Conservation (phyloP, 2,329 filamentous ascomycete genomes). For the Fusarium zealandicum region DNA sequence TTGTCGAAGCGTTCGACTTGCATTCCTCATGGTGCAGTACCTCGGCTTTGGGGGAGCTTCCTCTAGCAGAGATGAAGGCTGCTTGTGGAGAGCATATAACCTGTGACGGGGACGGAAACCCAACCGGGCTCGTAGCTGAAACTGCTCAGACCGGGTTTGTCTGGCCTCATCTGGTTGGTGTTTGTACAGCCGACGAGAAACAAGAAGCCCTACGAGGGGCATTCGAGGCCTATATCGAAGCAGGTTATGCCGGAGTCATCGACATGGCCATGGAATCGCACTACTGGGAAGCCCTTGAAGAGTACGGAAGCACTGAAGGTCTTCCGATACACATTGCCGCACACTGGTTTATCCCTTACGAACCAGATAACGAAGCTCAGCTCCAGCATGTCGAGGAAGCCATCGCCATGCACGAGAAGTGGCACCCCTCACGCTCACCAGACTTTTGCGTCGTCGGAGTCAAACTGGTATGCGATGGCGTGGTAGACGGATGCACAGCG, state of each 20-base stretch:
- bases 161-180: constrained; percentile 55
- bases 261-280: constrained; percentile 63
- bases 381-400: constrained; percentile 54
- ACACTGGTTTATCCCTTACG: constrained; percentile 53
- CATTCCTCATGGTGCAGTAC: constrained; percentile 61
- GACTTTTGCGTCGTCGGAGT: constrained; percentile 61
- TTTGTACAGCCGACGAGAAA: constrained; percentile 52
- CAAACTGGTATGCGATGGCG: constrained; percentile 71
- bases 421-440: constrained; percentile 36
- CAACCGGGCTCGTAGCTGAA: constrained; percentile 56
- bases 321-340: constrained; percentile 55
- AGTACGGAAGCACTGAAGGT: constrained; percentile 43
- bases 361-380: constrained; percentile 45
- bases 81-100: constrained; percentile 55
- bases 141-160: constrained; percentile 54
- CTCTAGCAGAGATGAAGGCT: constrained; percentile 49
- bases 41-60: constrained; percentile 55
- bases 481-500: constrained; percentile 71
- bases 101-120: constrained; percentile 52
- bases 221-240: constrained; percentile 53
- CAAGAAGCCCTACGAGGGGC: constrained; percentile 52
- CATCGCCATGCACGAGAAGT: constrained; percentile 48
- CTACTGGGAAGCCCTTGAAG: constrained; percentile 53
- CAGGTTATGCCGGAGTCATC: constrained; percentile 58
- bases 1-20: constrained; percentile 58